phyloP scores from a whole-genome alignment of 345 rosid species.

The Rhizophora apiculata region DNA sequence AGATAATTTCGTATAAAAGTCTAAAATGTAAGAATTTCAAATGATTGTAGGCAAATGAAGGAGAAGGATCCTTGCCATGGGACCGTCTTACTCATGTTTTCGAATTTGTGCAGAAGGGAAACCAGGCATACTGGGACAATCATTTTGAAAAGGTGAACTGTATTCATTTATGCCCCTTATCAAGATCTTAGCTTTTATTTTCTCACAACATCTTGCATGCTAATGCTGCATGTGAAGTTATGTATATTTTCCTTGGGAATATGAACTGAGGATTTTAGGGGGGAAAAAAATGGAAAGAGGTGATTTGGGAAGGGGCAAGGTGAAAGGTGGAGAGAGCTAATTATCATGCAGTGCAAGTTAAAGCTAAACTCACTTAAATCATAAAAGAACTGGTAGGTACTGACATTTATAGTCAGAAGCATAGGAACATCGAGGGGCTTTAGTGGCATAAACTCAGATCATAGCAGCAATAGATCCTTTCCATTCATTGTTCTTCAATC shows the following conservation, averaged over 20 bases:
- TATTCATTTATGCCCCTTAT: not conserved
- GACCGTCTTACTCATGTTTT: conserved; percentile 56
- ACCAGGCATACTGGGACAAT: conserved; percentile 58
- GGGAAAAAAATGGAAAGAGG: not conserved
- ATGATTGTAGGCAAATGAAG: conserved; percentile 61
- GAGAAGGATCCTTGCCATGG: conserved; percentile 57
- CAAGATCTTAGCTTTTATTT: not conserved
- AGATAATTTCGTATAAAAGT: conserved; percentile 14
- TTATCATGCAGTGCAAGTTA: not conserved
- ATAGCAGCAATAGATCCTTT: no score
- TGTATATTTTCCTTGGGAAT: not conserved
- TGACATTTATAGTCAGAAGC: not conserved
- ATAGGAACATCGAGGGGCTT: not conserved
- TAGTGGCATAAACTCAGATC: no score
- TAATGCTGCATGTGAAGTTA: not conserved
- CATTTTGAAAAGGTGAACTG: conserved; percentile 63
- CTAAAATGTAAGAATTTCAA: conserved; percentile 4
- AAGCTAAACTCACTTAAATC: not conserved
- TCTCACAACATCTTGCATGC: not conserved
- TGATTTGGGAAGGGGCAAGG: not conserved
- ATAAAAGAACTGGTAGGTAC: not conserved
- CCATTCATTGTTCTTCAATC: not conserved
- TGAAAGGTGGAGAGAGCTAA: not conserved
- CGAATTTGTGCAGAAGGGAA: conserved; percentile 64
- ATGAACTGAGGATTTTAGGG: not conserved